phyloP scores from a whole-genome alignment of 495 filamentous ascomycete genomes.

The Neurospora africana region DNA sequence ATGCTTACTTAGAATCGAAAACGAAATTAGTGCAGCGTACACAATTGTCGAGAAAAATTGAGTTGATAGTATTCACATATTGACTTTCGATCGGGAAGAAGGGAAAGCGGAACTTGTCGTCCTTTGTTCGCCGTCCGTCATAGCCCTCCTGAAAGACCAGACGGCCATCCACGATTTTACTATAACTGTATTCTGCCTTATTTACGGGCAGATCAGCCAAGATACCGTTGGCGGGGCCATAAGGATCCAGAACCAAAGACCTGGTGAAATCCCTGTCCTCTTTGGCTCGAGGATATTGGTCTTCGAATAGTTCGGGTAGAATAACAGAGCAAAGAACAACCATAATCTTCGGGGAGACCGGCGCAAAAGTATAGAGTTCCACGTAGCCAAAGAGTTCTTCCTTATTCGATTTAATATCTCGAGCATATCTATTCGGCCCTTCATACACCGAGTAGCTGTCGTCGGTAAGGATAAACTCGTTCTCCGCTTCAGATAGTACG shows the following conservation, averaged over 20 bases:
- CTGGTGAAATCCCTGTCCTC: not conserved
- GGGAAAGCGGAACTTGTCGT: constrained; percentile 31
- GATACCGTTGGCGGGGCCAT: constrained; percentile 7
- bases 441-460: constrained; percentile 37
- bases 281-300: constrained; percentile 7
- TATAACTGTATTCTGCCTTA: constrained; percentile 31
- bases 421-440: constrained; percentile 25
- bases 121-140: not conserved
- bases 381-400: constrained; percentile 15
- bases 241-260: constrained; percentile 4
- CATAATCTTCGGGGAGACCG: constrained; percentile 40
- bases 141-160: constrained; percentile 5
- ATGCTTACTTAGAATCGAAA: constrained; percentile 13
- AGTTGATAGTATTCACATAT: constrained; percentile 34
- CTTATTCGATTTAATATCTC: not conserved
- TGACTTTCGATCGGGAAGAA: constrained; percentile 25
- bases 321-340: constrained; percentile 30
- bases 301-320: constrained; percentile 20
- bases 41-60: constrained; percentile 30
- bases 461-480: constrained; percentile 43
- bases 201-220: constrained; percentile 30
- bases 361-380: constrained; percentile 32
- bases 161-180: constrained; percentile 18
- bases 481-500: constrained; percentile 23
- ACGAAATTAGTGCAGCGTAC: constrained; percentile 16